Evolutionary conservation across 306 rosid species (phyloP), one percentile per base, ranked within the genome.

Genomic region (Vigna angularis): DNA sequence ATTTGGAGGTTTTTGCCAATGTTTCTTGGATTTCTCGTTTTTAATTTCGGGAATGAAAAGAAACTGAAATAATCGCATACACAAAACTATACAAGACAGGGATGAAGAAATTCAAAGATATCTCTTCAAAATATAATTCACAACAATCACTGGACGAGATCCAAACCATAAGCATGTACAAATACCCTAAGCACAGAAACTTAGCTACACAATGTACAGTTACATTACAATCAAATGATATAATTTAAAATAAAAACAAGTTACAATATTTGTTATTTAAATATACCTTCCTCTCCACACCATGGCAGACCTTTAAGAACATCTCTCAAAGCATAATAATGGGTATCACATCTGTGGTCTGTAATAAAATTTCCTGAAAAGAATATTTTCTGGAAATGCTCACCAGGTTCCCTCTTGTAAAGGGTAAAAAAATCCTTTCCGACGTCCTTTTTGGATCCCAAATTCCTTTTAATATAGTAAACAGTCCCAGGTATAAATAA

Each of bases 311-410:
- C 94, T 83, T 95, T 91, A 40, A 95, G 96, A 36, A 93, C 96
- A 81, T 95, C 97, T 87, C 99, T 90, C 73, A 93, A 86, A 47
- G 99, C 99, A 82, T 86, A 80, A 67, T 79, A 86, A 86, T 93
- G 97, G 85, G 86, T 93, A 61, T 91, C 98, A 79, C 98, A 91
- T 86, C 61, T 91, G 82, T 95, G 99, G 76, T 90, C 96, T 44
- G 99, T 88, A 79, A 95, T 81, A 76, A 90, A 78, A 87, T 91
- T 93, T 79, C 86, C 89, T 4, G 96, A 86, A 20, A 95, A 91
- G 73, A 93, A 83, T 85, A 93, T 90, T 84, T 81, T 82, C 84
- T 83, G 90, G 83, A 95, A 91, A 82, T 95, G 98, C 84, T 91
- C 97, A 14, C 90, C 90, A 0, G 96, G 93, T 72, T 93, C 82